Evolutionary conservation across 257 asterid species (phyloP).

Genomic region (Solanum appendiculatum): DNA sequence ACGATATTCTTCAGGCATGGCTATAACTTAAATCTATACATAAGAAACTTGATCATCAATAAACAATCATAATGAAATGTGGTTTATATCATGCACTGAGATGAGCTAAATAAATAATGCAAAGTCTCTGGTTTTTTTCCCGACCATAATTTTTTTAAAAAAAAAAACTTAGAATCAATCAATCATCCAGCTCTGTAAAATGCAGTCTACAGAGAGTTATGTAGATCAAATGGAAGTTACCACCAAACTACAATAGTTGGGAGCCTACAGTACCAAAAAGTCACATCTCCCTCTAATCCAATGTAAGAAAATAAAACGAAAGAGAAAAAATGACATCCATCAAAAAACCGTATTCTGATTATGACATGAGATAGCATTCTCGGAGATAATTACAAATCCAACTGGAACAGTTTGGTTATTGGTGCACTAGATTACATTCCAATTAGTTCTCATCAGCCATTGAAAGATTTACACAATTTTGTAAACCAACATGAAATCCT

Average conservation of each 20-base stretch:
- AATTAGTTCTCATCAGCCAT: neutral
- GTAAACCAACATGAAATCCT: neutral
- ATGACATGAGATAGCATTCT: neutral
- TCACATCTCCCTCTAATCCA: neutral
- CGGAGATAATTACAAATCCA: neutral
- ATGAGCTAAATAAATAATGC: neutral
- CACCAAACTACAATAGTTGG: neutral
- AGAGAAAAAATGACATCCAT: neutral
- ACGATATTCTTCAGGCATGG: slow-evolving; percentile 78
- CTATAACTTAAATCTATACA: slow-evolving; percentile 58
- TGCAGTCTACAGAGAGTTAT: neutral
- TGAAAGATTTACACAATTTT: neutral
- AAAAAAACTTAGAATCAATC: neutral
- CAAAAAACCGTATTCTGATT: neutral
- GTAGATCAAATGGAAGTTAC: neutral
- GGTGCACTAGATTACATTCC: neutral
- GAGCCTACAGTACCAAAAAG: neutral
- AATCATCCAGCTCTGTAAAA: neutral
- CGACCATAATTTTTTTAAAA: neutral
- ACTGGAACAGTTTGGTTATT: neutral
- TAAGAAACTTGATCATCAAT: slow-evolving; percentile 9
- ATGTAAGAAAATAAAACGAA: neutral
- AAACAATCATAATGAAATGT: neutral
- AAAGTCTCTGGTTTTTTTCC: neutral
- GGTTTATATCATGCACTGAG: neutral